Percentiles rank a stretch among this genome's conserved stretches.
These are phyloP conservation scores for Nakazawaea peltata DNA, from an alignment of 805 yeast species.

Conservation along the genomic window DNA sequence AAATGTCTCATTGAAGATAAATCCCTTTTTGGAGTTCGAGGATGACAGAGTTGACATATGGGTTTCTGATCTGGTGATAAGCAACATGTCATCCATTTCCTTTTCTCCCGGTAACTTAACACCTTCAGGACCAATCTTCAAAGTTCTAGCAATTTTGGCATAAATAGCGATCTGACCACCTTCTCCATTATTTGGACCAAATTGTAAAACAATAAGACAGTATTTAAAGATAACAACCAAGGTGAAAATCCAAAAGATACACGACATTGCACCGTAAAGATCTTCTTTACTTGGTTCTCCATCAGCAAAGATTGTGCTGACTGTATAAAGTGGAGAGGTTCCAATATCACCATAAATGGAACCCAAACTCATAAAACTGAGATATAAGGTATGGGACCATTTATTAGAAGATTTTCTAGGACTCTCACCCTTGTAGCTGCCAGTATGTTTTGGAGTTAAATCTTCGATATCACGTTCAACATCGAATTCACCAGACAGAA, in stretches of 20 bases:
- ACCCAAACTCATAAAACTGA: constrained; percentile 43
- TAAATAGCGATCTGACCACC: constrained; percentile 63
- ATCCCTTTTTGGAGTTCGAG: constrained; percentile 16
- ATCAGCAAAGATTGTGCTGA: constrained; percentile 26
- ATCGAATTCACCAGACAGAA: background rate
- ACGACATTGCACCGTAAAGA: constrained; percentile 41
- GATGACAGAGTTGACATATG: constrained; percentile 18
- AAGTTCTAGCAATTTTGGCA: constrained; percentile 43
- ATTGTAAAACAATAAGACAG: constrained; percentile 34
- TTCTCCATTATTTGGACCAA: constrained; percentile 52
- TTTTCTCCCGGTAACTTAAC: constrained; percentile 31
- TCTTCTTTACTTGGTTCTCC: constrained; percentile 28
- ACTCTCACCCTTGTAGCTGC: constrained; percentile 5
- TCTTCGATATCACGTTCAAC: background rate
- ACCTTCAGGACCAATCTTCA: constrained; percentile 39
- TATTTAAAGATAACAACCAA: constrained; percentile 46
- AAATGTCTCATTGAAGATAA: constrained; percentile 13
- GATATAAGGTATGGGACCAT: constrained; percentile 6
- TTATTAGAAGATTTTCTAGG: background rate
- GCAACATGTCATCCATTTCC: constrained; percentile 22
- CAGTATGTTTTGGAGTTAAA: no score
- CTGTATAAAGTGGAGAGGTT: constrained; percentile 50
- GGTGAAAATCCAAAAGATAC: constrained; percentile 48
- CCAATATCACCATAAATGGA: constrained; percentile 62
- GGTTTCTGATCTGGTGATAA: constrained; percentile 32